Evolutionary conservation across 352 stramenopile genomes (phyloP).

Genomic region (Pythium phragmiticola): DNA sequence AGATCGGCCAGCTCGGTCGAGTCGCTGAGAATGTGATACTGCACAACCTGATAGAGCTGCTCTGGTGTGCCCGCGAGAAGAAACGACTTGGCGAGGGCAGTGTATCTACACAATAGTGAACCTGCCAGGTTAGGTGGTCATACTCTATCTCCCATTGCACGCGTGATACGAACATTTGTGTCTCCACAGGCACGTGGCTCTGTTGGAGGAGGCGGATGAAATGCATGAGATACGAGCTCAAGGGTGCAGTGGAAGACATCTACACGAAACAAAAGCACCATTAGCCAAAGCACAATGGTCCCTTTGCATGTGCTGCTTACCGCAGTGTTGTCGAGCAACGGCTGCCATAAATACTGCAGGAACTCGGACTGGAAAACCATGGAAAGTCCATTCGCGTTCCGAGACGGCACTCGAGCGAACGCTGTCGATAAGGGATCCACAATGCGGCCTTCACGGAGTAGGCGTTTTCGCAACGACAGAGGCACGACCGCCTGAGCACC

Average conservation of each 20-base stretch:
- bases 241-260: slow-evolving; percentile 32
- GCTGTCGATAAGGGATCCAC: not conserved
- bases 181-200: slow-evolving; percentile 53
- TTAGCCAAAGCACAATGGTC: not conserved
- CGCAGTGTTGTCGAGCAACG: slow-evolving; percentile 37
- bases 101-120: slow-evolving; percentile 33
- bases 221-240: slow-evolving; percentile 62
- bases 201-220: slow-evolving; percentile 62
- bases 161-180: slow-evolving; percentile 39
- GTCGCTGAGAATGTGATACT: slow-evolving; percentile 55
- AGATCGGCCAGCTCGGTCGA: slow-evolving; percentile 57
- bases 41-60: slow-evolving; percentile 69
- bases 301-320: slow-evolving; percentile 28
- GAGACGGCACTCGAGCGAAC: not conserved
- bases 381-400: slow-evolving; percentile 45
- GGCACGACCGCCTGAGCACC: slow-evolving; percentile 18
- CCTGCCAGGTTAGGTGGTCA: too few relatives aligned
- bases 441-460: slow-evolving; percentile 6
- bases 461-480: slow-evolving; percentile 19
- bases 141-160: not conserved
- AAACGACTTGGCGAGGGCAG: slow-evolving; percentile 53
- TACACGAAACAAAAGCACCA: slow-evolving; percentile 17
- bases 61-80: slow-evolving; percentile 38
- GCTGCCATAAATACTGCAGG: slow-evolving; percentile 50
- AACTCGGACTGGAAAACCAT: slow-evolving; percentile 64